Evolutionary conservation across 257 asterid species (phyloP), one percentile per base, ranked within the genome.

Genomic region (Handroanthus guayacan): DNA sequence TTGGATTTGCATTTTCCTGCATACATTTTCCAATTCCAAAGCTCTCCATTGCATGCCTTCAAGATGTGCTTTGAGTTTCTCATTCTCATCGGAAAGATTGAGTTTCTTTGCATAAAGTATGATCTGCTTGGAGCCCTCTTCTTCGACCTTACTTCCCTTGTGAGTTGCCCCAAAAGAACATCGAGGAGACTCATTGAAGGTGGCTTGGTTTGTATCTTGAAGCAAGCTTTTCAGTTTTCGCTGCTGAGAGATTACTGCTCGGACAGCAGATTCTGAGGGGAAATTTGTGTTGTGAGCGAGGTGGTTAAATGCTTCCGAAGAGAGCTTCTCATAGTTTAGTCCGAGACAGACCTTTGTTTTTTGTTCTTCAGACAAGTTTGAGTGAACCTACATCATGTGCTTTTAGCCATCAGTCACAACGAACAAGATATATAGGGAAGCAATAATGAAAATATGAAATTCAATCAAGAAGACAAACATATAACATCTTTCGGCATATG

Each of bases 11-110:
- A 94, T 90, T 78, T 87, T 86, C 82, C 82, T 71, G 83, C 97
- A 94, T 37, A 88, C 84, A 41, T 87, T 89, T 74, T 94, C 98
- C 58, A 94, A 62, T 78, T 94, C 97, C 86, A 84, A 14, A 61
- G 85, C 97, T 56, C 98, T 81, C 87, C 96, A 89, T 36, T 92
- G 97, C 98, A 94, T 94, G 48, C 97, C 96, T 81, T 89, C 96
- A 69, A 94, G 82, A 82, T 87, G 96, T 9, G 83, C 85, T 76
- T 79, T 82, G n/a, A 91, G 85, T 77, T 82, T 90, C 77, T 86
- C 91, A 38, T 82, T 94, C 75, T 92, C 97, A 7, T 89, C 85
- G 1, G 94, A 76, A 6, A 87, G 70, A 60, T 84, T 80, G 55
- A 92, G 86, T 41, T 88, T 88, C 80, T 91, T 89, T 0, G 94